These are phyloP conservation scores for Skeletonema marinoi DNA, from an alignment of 108 stramenopile genomes.

Conservation along the genomic window DNA sequence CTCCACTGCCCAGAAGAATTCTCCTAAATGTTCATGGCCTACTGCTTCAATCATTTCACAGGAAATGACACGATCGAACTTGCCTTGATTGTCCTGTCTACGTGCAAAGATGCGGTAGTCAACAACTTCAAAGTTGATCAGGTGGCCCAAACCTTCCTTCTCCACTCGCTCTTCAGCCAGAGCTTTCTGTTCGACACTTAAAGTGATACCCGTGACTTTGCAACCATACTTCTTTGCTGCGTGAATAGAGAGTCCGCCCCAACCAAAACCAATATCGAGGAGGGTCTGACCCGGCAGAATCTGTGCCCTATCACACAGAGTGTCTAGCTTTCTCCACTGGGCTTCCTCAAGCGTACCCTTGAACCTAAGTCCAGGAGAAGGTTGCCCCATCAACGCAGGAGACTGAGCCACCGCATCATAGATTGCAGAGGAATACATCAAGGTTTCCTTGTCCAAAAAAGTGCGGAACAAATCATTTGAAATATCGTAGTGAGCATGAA, in stretches of 20 bases:
- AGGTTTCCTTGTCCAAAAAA: slow-evolving; percentile 86
- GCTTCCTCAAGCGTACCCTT: slow-evolving; percentile 88
- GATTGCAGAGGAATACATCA: slow-evolving; percentile 95
- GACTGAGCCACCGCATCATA: slow-evolving; percentile 77
- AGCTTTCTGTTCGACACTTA: slow-evolving; percentile 93
- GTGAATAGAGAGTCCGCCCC: slow-evolving; percentile 93
- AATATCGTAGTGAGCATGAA: slow-evolving; percentile 97
- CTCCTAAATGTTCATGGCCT: slow-evolving; percentile 90
- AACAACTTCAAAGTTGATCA: slow-evolving; percentile 89
- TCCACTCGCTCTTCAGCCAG: slow-evolving; percentile 85
- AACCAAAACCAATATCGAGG: slow-evolving; percentile 96
- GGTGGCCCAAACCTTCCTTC: slow-evolving; percentile 77
- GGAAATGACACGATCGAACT: slow-evolving; percentile 92
- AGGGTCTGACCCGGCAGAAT: slow-evolving; percentile 75
- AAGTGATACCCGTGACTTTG: slow-evolving; percentile 91
- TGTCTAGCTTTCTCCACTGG: slow-evolving; percentile 95
- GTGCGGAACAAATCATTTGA: slow-evolving; percentile 89
- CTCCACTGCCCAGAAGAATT: slow-evolving; percentile 92
- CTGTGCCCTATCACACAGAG: slow-evolving; percentile 79
- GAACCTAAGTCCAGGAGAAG: slow-evolving; percentile 57
- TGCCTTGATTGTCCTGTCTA: slow-evolving; percentile 60
- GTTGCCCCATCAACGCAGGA: slow-evolving; percentile 12
- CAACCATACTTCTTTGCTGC: slow-evolving; percentile 92
- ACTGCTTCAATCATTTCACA: slow-evolving; percentile 99
- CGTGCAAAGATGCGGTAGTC: slow-evolving; percentile 91